Conservation (phyloP, 495 filamentous ascomycete species). For the Beverwykella pulmonaria region DNA sequence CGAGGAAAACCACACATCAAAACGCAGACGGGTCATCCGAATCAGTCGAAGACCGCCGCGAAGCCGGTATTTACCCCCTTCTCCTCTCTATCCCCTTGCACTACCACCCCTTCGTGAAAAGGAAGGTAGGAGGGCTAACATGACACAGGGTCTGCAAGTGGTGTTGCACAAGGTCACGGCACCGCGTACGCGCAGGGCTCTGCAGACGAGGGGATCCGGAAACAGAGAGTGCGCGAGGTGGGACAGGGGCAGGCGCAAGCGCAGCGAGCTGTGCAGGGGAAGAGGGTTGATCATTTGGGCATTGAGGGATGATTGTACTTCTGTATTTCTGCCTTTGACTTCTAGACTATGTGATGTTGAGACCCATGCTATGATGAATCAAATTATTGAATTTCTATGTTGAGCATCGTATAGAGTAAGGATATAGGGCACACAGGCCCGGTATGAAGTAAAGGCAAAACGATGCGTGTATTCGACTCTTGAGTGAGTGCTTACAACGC, state of each 20-base stretch:
- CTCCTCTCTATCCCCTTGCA: background rate
- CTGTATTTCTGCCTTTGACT: too few species aligned
- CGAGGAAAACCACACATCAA: constrained; percentile 41
- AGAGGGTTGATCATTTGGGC: constrained; percentile 35
- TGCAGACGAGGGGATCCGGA: constrained; percentile 2
- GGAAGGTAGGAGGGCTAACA: too few species aligned
- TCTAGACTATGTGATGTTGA: too few species aligned
- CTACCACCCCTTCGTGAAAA: background rate
- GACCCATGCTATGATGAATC: too few species aligned
- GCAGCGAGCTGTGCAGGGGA: constrained; percentile 15
- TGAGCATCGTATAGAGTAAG: too few species aligned
- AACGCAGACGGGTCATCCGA: constrained; percentile 37
- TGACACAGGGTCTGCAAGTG: constrained; percentile 15
- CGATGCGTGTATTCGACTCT: too few species aligned
- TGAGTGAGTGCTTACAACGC: too few species aligned
- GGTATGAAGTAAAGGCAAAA: too few species aligned
- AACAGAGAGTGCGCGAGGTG: constrained; percentile 14
- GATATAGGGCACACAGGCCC: too few species aligned
- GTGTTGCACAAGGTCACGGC: constrained; percentile 2
- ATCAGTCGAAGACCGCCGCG: constrained; percentile 27
- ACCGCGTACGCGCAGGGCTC: constrained; percentile 18
- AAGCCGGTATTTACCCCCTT: constrained; percentile 10
- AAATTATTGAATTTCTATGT: too few species aligned
- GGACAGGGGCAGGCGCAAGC: background rate
- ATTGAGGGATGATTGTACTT: constrained; percentile 33